A percentile compares a stretch with the other conserved stretches of the same genome.
Evolutionary conservation across 192 early-diverging fungal species (phyloP).

Genomic region (Backusella morwellensis): DNA sequence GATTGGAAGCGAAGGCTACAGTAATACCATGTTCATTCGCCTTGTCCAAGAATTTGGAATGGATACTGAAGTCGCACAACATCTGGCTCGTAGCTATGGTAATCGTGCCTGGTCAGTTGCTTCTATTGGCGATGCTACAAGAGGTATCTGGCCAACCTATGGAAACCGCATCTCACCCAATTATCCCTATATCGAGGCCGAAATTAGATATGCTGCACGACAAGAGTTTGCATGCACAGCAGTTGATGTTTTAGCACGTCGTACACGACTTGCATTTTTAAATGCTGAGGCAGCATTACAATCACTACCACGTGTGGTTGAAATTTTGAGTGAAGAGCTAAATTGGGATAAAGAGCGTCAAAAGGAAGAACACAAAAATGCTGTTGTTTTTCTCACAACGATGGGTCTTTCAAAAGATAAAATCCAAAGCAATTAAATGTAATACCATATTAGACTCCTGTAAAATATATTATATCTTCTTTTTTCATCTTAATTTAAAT

Average conservation of each 20-base stretch:
- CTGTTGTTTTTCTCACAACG: slow-evolving; percentile 74
- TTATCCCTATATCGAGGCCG: slow-evolving; percentile 94
- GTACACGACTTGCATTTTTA: slow-evolving; percentile 89
- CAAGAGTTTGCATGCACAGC: slow-evolving; percentile 92
- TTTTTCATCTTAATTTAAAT: neutral
- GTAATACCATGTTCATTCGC: slow-evolving; percentile 92
- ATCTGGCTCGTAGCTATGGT: slow-evolving; percentile 90
- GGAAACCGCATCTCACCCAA: slow-evolving; percentile 73
- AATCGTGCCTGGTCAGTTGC: slow-evolving; percentile 95
- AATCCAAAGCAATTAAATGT: neutral
- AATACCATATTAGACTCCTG: neutral
- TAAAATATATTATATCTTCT: neutral
- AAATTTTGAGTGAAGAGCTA: slow-evolving; percentile 91
- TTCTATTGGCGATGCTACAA: slow-evolving; percentile 71
- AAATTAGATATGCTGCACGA: slow-evolving; percentile 88
- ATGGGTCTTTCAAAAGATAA: slow-evolving; percentile 77
- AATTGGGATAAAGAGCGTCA: slow-evolving; percentile 70
- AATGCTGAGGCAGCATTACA: slow-evolving; percentile 90
- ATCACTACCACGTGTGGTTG: slow-evolving; percentile 80
- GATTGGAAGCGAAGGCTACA: slow-evolving; percentile 86
- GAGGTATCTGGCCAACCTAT: slow-evolving; percentile 75
- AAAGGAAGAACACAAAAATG: slow-evolving; percentile 65
- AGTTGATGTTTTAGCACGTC: slow-evolving; percentile 92
- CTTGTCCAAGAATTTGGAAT: slow-evolving; percentile 95
- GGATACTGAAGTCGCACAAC: slow-evolving; percentile 88